Percentiles rank a stretch among this genome's conserved stretches.
These are phyloP conservation scores for Cerrena zonata DNA, from an alignment of 1,284 basidiomycete species.

Conservation along the genomic window DNA sequence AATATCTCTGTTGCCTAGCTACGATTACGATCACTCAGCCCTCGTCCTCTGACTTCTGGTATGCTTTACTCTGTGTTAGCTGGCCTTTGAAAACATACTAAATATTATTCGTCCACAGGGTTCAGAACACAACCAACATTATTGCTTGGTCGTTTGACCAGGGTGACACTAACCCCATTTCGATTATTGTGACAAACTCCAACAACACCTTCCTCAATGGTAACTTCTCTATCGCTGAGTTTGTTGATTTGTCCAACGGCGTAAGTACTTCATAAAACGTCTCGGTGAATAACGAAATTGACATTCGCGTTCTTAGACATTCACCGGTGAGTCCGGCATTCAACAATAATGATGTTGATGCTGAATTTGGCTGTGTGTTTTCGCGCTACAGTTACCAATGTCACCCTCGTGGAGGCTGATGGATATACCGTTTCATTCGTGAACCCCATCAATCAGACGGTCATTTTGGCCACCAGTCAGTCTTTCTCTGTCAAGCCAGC, in stretches of 20 bases:
- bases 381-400: conserved; percentile 26
- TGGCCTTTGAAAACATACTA: not conserved
- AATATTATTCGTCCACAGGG: conserved; percentile 21
- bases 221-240: conserved; percentile 29
- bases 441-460: conserved; percentile 35
- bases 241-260: conserved; percentile 28
- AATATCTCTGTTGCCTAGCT: conserved; percentile 15
- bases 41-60: conserved; percentile 32
- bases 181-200: conserved; percentile 30
- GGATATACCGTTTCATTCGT: conserved; percentile 41
- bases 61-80: conserved; percentile 2
- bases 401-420: conserved; percentile 29
- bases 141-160: conserved; percentile 31
- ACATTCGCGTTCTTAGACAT: conserved; percentile 20
- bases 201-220: conserved; percentile 33
- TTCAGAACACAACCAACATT: conserved; percentile 31
- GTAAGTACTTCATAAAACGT: conserved; percentile 24
- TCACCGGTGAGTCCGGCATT: not conserved
- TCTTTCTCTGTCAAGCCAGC: conserved; percentile 34
- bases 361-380: not conserved
- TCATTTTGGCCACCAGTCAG: conserved; percentile 38
- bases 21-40: conserved; percentile 30
- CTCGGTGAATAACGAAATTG: conserved; percentile 19
- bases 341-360: not conserved
- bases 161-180: conserved; percentile 32